Conservation (phyloP, 441 rosid species). For the Populus hybrid region DNA sequence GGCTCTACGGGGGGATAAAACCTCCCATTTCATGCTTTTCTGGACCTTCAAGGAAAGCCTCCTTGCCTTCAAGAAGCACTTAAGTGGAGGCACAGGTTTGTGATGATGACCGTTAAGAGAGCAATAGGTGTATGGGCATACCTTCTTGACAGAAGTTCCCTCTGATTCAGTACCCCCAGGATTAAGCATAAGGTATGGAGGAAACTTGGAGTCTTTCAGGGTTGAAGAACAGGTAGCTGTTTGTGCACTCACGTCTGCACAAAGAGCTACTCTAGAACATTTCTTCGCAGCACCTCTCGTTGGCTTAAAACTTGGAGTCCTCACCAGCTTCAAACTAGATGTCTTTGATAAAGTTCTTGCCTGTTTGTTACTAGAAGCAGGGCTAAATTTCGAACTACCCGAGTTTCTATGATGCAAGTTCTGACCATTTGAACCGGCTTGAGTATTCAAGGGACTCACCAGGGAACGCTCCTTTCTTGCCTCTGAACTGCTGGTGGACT, state of each 20-base stretch:
- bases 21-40: slow-evolving; percentile 45
- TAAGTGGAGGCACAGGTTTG: slow-evolving; percentile 63
- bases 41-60: slow-evolving; percentile 58
- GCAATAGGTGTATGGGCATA: slow-evolving; percentile 79
- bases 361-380: slow-evolving; percentile 35
- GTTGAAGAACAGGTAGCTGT: slow-evolving; percentile 90
- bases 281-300: slow-evolving; percentile 35
- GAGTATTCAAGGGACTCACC: slow-evolving; percentile 33
- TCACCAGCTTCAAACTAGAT: slow-evolving; percentile 50
- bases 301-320: slow-evolving; percentile 66
- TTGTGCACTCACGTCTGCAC: slow-evolving; percentile 41
- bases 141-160: slow-evolving; percentile 74
- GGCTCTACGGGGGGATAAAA: slow-evolving; percentile 21
- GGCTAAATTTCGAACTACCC: slow-evolving; percentile 23
- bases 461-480: slow-evolving; percentile 63
- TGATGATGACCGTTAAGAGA: slow-evolving; percentile 88
- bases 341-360: slow-evolving; percentile 31
- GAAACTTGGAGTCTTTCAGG: slow-evolving; percentile 75
- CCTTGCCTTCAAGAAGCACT: slow-evolving; percentile 62
- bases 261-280: slow-evolving; percentile 44
- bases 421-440: slow-evolving; percentile 30
- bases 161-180: slow-evolving; percentile 56
- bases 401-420: slow-evolving; percentile 28
- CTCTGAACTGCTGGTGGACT: slow-evolving; percentile 75
- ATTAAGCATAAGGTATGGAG: slow-evolving; percentile 57